A percentile compares a stretch with the other conserved stretches of the same genome.
Conservation (phyloP, 208 protist genomes). For the Trypanosoma conorhini region DNA sequence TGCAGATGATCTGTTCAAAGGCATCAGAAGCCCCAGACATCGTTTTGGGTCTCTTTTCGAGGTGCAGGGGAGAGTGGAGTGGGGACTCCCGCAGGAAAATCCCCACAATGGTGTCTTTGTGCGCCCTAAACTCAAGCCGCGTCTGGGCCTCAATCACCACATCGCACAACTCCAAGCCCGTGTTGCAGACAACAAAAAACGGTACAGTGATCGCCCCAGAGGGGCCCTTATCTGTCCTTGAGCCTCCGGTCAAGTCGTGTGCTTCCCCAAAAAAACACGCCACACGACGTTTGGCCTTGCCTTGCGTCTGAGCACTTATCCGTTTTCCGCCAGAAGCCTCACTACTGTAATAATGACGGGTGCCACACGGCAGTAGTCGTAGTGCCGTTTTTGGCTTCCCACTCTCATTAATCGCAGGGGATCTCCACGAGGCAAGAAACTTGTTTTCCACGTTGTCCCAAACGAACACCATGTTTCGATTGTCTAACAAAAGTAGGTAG, state of each 20-base stretch:
- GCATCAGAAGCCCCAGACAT: not conserved
- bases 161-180: constrained; percentile 27
- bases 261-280: not conserved
- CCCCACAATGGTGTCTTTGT: constrained; percentile 34
- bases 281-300: not conserved
- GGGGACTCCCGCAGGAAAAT: constrained; percentile 14
- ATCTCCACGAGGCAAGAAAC: constrained; percentile 18
- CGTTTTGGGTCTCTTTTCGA: not conserved
- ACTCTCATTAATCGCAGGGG: constrained; percentile 13
- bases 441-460: constrained; percentile 38
- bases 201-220: constrained; percentile 15
- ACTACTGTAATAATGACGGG: constrained; percentile 23
- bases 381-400: constrained; percentile 21
- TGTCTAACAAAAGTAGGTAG: constrained; percentile 45
- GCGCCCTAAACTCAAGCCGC: constrained; percentile 24
- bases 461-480: constrained; percentile 44
- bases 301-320: not conserved
- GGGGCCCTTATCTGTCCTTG: not conserved
- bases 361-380: constrained; percentile 22
- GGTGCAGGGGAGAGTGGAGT: not conserved
- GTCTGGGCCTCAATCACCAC: constrained; percentile 16
- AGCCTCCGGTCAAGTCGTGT: not conserved
- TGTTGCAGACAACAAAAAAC: constrained; percentile 37
- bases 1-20: not conserved
- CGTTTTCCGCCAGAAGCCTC: not conserved